Base-by-base conservation (phyloP, 2,329 filamentous ascomycete species). In the Colletotrichum filicis region DNA sequence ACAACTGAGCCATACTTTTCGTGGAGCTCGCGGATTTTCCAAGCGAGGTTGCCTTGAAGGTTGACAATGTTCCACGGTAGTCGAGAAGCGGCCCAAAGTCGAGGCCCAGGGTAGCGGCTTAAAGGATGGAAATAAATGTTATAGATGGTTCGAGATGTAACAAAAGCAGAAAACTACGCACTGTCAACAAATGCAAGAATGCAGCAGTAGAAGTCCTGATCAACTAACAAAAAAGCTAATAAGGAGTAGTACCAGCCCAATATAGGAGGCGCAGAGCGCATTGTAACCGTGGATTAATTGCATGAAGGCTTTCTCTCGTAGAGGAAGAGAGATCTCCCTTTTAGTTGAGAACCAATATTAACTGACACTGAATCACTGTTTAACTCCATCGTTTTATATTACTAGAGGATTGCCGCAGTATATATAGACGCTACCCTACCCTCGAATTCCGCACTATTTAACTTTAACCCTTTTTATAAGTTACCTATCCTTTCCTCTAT, bases 71-170 rank as follows among this genome's bases (percentile, higher is more conserved):
- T 86, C 84, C 84, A 86, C 4, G 74, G 71, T 5, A 86, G 79
- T 3, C 85, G 82, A 1, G 78, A 70, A 9, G 49, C 60, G 16
- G 87, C 91, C 28, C 94, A 94, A 37, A 94, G 77, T 66, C 91
- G 85, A 0, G 92, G 93, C 0, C 94, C 94, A 0, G 94, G 94
- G 76, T 94, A 94, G 77, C 88, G 90, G 80, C 91, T 89, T 69
- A 95, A 82, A 5, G 92, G 91, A 68, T 83, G 82, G n/a, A 82
- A 74, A 72, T 76, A 79, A 67, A 83, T 70, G 68, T 82, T 81
- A 75, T 81, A 80, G 16, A 80, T 26, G 12, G 49, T 55, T n/a
- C 66, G 57, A 3, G 56, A 19, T 12, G 14, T 19, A 28, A 30
- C 32, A 3, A 62, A 57, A 4, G 57, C 4, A 1, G 9, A 14